Base-by-base conservation (phyloP, 2,329 filamentous ascomycete species). In the Anthostomella pinea region DNA sequence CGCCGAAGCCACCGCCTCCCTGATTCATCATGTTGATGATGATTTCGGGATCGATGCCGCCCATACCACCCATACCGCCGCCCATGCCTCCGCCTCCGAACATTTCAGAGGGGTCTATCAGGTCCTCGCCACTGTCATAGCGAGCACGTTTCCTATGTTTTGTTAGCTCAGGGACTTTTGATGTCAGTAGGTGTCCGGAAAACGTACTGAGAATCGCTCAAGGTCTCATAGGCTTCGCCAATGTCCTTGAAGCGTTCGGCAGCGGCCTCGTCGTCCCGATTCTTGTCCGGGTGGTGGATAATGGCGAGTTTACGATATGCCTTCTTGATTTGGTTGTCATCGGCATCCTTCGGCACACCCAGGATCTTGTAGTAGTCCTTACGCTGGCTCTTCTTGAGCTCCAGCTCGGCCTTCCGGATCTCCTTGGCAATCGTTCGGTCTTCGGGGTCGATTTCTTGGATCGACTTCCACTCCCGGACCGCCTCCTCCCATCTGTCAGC, bases 301-400 rank as follows among this genome's bases (percentile, higher is more conserved):
- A 98, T 91, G 38, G 93, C 93, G 58, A 95, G 76, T 66, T 93
- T 95, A 49, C 91, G 82, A 71, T 98, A 98, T 2, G 91, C 93
- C 70, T 90, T 91, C 76, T 97, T 98, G 71, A 98, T 93, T 36
- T 93, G 81, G 39, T 73, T 73, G 15, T 95, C 88, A 25, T 77
- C 78, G 23, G 89, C 89, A 45, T 90, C 85, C 73, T 96, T 97
- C 39, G 85, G 72, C 7, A 98, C 70, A 5, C 83, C 86, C 35
- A 98, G 79, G 50, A 97, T 95, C 77, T 96, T 96, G 73, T 98
- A 98, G 69, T 95, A 97, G 59, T 98, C 93, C 67, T 98, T 98
- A 45, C 93, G 78, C 67, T 91, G 85, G 63, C 85, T 86, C 82
- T 97, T 97, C 81, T 98, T 98, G 46, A 97, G 71, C 68, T 98